Evolutionary conservation across 306 rosid species (phyloP).

Genomic region (Neltuma alba): DNA sequence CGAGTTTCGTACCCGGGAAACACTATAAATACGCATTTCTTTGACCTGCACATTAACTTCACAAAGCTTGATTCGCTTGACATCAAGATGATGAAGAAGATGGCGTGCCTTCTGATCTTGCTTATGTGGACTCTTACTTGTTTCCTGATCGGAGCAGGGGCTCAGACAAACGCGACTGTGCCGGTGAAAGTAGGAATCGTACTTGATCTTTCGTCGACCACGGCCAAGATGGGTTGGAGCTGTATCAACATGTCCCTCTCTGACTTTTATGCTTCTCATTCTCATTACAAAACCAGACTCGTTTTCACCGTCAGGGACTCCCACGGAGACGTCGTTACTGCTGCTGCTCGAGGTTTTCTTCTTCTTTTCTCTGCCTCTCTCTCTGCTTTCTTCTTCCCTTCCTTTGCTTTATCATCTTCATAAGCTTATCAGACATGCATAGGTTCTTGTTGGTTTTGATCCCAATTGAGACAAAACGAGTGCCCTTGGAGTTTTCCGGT

Average conservation of each 20-base stretch:
- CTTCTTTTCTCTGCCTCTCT: too few relatives aligned
- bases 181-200: slow-evolving; percentile 52
- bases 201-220: slow-evolving; percentile 24
- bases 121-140: not conserved
- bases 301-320: slow-evolving; percentile 28
- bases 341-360: slow-evolving; percentile 41
- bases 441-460: not conserved
- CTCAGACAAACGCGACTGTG: slow-evolving; percentile 16
- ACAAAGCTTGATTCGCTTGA: not conserved
- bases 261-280: slow-evolving; percentile 35
- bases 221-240: slow-evolving; percentile 39
- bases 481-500: too few relatives aligned
- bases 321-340: slow-evolving; percentile 11
- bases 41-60: not conserved
- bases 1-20: too few relatives aligned
- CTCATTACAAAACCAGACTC: slow-evolving; percentile 41
- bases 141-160: not conserved
- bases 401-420: not conserved
- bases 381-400: not conserved
- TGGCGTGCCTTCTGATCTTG: not conserved
- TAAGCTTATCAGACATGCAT: not conserved
- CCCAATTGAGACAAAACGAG: too few relatives aligned
- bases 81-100: not conserved
- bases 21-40: not conserved
- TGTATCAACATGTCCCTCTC: slow-evolving; percentile 43